A percentile compares a stretch with the other conserved stretches of the same genome.
phyloP scores from a whole-genome alignment of 108 stramenopile species.

The Asterionellopsis glacialis region DNA sequence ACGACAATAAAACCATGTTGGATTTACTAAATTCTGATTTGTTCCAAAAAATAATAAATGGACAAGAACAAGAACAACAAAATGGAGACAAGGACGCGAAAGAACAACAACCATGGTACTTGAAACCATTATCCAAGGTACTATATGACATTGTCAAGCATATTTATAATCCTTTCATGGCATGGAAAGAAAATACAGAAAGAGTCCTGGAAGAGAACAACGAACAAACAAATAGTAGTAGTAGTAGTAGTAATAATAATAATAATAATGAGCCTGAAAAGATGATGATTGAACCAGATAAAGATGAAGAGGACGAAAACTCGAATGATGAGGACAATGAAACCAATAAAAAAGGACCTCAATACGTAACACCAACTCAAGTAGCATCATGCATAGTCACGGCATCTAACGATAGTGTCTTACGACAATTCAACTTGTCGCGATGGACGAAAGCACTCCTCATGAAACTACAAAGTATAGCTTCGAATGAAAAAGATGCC shows the following conservation, averaged over 20 bases:
- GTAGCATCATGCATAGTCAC: constrained; percentile 31
- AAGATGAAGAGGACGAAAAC: not conserved
- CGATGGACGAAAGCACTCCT: constrained; percentile 20
- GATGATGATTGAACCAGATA: not conserved
- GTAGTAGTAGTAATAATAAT: too few species aligned
- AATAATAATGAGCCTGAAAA: too few species aligned
- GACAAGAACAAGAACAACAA: not conserved
- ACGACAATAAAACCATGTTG: not conserved
- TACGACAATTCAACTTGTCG: constrained; percentile 39
- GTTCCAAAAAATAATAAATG: constrained; percentile 1
- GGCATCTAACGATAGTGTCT: constrained; percentile 16
- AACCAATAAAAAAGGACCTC: constrained; percentile 5
- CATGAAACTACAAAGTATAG: constrained; percentile 37
- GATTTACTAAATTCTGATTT: constrained; percentile 5
- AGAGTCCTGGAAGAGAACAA: constrained; percentile 15
- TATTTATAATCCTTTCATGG: constrained; percentile 16
- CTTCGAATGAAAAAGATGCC: constrained; percentile 36
- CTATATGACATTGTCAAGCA: constrained; percentile 12
- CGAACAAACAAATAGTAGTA: too few species aligned
- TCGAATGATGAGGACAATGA: constrained; percentile 6
- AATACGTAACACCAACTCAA: constrained; percentile 33
- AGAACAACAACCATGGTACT: constrained; percentile 5
- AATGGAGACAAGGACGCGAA: too few species aligned
- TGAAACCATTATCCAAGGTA: constrained; percentile 15
- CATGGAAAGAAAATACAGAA: constrained; percentile 21